These are phyloP conservation scores for Dothistroma pini DNA, from an alignment of 2,329 filamentous ascomycete species.

Conservation along the genomic window DNA sequence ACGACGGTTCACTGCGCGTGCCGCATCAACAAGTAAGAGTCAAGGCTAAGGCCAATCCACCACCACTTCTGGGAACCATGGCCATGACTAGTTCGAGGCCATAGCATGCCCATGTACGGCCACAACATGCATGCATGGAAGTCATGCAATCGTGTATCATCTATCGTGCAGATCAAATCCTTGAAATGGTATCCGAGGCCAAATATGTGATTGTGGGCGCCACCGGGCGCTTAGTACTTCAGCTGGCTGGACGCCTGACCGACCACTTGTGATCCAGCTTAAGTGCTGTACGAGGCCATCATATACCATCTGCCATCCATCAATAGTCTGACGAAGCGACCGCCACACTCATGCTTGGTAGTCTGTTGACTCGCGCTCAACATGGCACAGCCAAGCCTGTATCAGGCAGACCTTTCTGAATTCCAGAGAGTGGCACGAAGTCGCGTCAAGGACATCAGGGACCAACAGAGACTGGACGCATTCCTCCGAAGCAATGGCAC, in stretches of 20 bases:
- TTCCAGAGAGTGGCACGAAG: conserved; percentile 2
- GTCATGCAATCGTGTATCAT: not conserved
- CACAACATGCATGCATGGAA: not conserved
- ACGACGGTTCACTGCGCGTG: not conserved
- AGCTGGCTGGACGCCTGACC: no score
- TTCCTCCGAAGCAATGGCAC: conserved; percentile 9
- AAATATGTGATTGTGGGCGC: no score
- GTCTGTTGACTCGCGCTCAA: not conserved
- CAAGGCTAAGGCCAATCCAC: not conserved
- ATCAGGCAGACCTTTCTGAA: not conserved
- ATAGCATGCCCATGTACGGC: not conserved
- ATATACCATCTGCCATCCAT: not conserved
- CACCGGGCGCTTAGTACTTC: no score
- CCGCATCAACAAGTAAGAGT: not conserved
- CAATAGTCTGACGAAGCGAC: no score
- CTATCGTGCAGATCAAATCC: not conserved
- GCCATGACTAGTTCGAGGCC: not conserved
- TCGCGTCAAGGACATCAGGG: not conserved
- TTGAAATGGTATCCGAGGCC: no score
- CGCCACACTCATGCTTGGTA: no score
- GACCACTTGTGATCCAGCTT: no score
- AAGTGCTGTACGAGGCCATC: no score
- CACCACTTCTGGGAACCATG: not conserved
- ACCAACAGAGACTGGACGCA: conserved; percentile 2
- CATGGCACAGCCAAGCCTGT: not conserved